Evolutionary conservation across 306 rosid species (phyloP).

Genomic region (Castanea crenata): DNA sequence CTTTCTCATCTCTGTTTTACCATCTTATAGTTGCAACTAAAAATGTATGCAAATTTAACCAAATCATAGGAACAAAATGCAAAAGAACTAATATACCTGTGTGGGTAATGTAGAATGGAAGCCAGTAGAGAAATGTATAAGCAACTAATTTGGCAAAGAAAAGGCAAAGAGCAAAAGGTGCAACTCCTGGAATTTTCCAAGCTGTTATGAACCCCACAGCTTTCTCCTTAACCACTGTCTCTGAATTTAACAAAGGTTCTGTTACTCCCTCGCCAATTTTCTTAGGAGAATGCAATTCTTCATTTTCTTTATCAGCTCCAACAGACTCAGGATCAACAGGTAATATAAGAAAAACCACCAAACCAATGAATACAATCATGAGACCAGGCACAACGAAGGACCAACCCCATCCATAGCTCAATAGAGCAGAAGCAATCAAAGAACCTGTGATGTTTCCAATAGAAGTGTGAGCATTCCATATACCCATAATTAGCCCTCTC

Average conservation of each 20-base stretch:
- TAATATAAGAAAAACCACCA: slow-evolving; percentile 63
- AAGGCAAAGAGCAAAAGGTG: slow-evolving; percentile 92
- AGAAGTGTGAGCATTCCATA: slow-evolving; percentile 99
- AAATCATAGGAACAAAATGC: background rate
- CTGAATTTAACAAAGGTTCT: slow-evolving; percentile 55
- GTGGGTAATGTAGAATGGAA: slow-evolving; percentile 87
- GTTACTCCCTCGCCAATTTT: slow-evolving; percentile 52
- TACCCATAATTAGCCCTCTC: slow-evolving; percentile 97
- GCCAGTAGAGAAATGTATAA: slow-evolving; percentile 98
- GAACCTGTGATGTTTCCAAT: slow-evolving; percentile 93
- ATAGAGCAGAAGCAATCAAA: slow-evolving; percentile 75
- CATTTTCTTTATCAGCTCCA: slow-evolving; percentile 55
- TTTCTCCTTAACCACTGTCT: slow-evolving; percentile 30
- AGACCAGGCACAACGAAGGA: slow-evolving; percentile 84
- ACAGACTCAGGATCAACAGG: slow-evolving; percentile 72
- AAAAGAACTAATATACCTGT: slow-evolving; percentile 57
- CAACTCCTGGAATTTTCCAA: slow-evolving; percentile 97
- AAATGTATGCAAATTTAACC: background rate
- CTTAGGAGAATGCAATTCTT: slow-evolving; percentile 46
- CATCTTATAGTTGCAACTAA: background rate
- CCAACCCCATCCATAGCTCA: slow-evolving; percentile 98
- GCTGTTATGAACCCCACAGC: slow-evolving; percentile 95
- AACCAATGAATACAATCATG: slow-evolving; percentile 55
- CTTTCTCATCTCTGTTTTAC: background rate
- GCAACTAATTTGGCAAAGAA: slow-evolving; percentile 97